These are phyloP conservation scores for Ballota nigra DNA, from an alignment of 257 asterid genomes.

Conservation along the genomic window DNA sequence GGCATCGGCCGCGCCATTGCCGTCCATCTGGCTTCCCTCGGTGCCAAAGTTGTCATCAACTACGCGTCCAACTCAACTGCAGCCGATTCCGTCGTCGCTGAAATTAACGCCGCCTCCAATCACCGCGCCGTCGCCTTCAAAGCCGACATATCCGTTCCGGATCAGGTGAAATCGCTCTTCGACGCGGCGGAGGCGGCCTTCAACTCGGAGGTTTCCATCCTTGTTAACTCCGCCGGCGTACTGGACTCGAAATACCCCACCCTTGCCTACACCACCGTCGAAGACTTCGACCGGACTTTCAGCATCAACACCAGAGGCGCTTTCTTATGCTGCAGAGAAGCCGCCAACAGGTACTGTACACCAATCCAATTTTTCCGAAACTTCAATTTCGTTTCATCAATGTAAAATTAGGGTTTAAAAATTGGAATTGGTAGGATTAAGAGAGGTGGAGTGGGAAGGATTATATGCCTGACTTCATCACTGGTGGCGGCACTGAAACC, in stretches of 20 bases:
- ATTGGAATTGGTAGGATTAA: slow-evolving; percentile 3
- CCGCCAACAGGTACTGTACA: slow-evolving; percentile 15
- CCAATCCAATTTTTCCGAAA: not conserved
- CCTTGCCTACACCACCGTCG: slow-evolving; percentile 13
- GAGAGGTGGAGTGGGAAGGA: slow-evolving; percentile 26
- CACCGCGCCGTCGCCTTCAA: slow-evolving; percentile 13
- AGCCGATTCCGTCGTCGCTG: slow-evolving; percentile 10
- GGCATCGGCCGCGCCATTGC: slow-evolving; percentile 25
- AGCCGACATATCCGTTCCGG: slow-evolving; percentile 24
- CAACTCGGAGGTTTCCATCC: slow-evolving; percentile 21
- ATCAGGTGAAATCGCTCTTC: slow-evolving; percentile 20
- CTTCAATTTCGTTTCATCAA: too few relatives aligned
- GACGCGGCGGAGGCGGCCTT: slow-evolving; percentile 18
- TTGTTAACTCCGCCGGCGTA: slow-evolving; percentile 22
- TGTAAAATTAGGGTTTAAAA: not conserved
- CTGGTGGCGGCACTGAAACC: slow-evolving; percentile 17
- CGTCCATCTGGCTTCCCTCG: slow-evolving; percentile 21
- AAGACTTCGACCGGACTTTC: slow-evolving; percentile 16
- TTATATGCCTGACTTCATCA: slow-evolving; percentile 14
- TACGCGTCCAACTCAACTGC: slow-evolving; percentile 18
- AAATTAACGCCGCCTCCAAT: slow-evolving; percentile 2
- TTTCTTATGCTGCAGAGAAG: slow-evolving; percentile 21
- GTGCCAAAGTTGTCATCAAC: slow-evolving; percentile 22
- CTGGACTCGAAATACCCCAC: slow-evolving; percentile 22
- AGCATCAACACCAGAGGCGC: slow-evolving; percentile 21